These are phyloP conservation scores for Phytophthora palmivora DNA, from an alignment of 352 stramenopile species.

Conservation along the genomic window DNA sequence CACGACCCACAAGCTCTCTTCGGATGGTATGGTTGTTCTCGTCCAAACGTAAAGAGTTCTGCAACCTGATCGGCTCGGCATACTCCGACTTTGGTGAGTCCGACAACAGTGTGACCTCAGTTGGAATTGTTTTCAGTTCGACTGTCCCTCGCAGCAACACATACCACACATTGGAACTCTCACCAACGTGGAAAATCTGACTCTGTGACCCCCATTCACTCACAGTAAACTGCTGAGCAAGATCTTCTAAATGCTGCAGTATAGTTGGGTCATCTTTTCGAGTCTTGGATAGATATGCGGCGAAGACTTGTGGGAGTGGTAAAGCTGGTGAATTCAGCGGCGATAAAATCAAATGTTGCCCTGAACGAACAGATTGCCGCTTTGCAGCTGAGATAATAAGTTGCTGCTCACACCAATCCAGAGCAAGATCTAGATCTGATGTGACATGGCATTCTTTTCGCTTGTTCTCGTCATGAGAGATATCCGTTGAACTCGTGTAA, in stretches of 20 bases:
- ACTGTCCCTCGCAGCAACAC: constrained; percentile 61
- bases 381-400: constrained; percentile 54
- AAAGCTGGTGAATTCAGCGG: constrained; percentile 40
- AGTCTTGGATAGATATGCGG: constrained; percentile 45
- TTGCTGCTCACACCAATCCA: constrained; percentile 76
- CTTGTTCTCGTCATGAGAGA: constrained; percentile 9
- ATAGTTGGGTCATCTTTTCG: constrained; percentile 21
- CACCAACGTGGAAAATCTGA: constrained; percentile 49
- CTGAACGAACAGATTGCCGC: constrained; percentile 47
- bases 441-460: constrained; percentile 45
- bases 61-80: constrained; percentile 10
- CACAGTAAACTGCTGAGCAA: constrained; percentile 47
- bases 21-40: constrained; percentile 10
- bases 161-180: constrained; percentile 53
- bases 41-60: not conserved
- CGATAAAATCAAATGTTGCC: constrained; percentile 26
- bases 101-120: constrained; percentile 19
- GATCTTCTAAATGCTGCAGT: constrained; percentile 31
- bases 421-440: constrained; percentile 55
- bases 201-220: constrained; percentile 41
- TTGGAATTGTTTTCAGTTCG: constrained; percentile 44
- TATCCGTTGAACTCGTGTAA: not conserved
- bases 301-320: constrained; percentile 49
- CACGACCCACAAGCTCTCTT: constrained; percentile 56
- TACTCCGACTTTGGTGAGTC: constrained; percentile 29